phyloP scores from a whole-genome alignment of 345 rosid genomes.

The Eucalyptus pauciflora region DNA sequence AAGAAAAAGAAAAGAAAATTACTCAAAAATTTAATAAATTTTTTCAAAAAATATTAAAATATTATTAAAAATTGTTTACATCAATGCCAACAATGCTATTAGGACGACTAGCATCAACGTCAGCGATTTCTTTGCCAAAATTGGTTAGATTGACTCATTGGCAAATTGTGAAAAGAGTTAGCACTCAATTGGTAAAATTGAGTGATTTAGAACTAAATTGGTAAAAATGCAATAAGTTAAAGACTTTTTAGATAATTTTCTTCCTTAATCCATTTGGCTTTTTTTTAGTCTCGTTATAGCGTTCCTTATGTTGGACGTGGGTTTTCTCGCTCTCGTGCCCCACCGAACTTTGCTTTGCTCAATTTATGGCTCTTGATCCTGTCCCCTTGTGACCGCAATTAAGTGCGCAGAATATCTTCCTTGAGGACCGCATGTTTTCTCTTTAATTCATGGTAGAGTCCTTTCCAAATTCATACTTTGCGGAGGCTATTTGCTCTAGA shows the following conservation, averaged over 20 bases:
- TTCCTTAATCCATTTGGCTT: rapidly evolving
- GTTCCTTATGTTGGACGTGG: not conserved
- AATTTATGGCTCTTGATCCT: not conserved
- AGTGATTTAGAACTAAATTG: too few relatives aligned
- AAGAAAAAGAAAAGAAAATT: too few relatives aligned
- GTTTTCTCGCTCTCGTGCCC: not conserved
- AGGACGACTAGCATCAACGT: rapidly evolving
- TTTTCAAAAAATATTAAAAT: rapidly evolving
- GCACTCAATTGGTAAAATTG: too few relatives aligned
- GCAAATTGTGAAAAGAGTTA: too few relatives aligned
- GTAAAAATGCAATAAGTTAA: not conserved
- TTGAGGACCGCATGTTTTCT: not conserved
- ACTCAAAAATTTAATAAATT: too few relatives aligned
- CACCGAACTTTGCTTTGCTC: not conserved
- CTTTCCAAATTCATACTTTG: not conserved
- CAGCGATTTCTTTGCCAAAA: not conserved
- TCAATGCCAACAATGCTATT: too few relatives aligned
- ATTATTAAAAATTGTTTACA: too few relatives aligned
- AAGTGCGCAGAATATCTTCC: not conserved
- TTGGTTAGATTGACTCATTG: not conserved
- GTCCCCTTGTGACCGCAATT: not conserved
- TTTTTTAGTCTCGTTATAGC: not conserved
- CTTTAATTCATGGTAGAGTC: not conserved
- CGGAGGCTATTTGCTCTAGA: not conserved
- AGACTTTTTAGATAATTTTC: too few relatives aligned